Conservation (phyloP, 2,329 filamentous ascomycete genomes). For the Fusarium sp. region DNA sequence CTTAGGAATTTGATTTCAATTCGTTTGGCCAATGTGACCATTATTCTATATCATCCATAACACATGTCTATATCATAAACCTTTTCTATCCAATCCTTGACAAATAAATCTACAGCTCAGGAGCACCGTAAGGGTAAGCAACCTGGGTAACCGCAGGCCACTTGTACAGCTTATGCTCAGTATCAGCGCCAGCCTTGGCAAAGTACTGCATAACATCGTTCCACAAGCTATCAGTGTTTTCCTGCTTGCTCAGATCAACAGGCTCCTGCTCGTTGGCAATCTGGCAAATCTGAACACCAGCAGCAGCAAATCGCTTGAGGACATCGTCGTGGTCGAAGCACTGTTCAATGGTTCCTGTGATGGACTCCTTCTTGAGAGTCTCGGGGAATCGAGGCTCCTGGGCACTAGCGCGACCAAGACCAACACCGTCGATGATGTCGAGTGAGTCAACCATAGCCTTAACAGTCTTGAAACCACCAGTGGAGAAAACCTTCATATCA, state of each 20-base stretch:
- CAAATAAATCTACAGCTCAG: neutral
- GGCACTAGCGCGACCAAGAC: slow-evolving; percentile 15
- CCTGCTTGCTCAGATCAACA: slow-evolving; percentile 21
- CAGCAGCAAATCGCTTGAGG: slow-evolving; percentile 9
- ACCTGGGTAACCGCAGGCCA: slow-evolving; percentile 22
- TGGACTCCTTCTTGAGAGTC: neutral
- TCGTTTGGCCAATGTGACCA: neutral
- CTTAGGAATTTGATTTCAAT: neutral
- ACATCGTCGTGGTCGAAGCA: slow-evolving; percentile 21
- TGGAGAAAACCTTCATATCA: slow-evolving; percentile 28
- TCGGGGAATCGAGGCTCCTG: slow-evolving; percentile 20
- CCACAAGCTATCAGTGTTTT: slow-evolving; percentile 25
- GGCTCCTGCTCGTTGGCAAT: slow-evolving; percentile 23
- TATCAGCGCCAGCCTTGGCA: slow-evolving; percentile 7
- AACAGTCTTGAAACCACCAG: slow-evolving; percentile 23
- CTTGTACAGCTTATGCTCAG: slow-evolving; percentile 8
- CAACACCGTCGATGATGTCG: slow-evolving; percentile 18
- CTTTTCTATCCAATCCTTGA: neutral
- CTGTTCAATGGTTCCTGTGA: slow-evolving; percentile 13
- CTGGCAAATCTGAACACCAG: slow-evolving; percentile 20
- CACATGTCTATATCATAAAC: neutral
- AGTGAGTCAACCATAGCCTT: slow-evolving; percentile 29
- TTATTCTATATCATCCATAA: neutral
- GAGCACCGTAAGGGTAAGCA: slow-evolving; percentile 10
- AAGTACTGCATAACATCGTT: slow-evolving; percentile 15